Evolutionary conservation across 768 basidiomycete genomes (phyloP), one percentile per base, ranked within the genome.

Genomic region (Cantharellus anzutake): DNA sequence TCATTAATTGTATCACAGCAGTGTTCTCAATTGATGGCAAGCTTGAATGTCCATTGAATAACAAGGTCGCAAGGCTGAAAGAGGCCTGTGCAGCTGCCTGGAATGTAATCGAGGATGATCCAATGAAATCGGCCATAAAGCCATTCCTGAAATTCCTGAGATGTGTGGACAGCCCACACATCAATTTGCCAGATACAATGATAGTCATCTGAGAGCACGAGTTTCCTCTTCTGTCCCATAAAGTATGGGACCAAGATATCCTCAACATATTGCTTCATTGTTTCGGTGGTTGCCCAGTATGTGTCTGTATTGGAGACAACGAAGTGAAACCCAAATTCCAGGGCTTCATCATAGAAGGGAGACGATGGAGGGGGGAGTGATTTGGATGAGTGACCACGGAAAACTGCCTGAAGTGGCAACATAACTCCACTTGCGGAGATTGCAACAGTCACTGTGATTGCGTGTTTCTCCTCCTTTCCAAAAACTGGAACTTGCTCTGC

Each of bases 391-490:
- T 65, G 63, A 4, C 73, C 75, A 2, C 56, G 7, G 59, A 67
- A 74, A 20, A 76, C 69, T 0, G 68, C 66, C 59, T 76, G 75
- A 41, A 73, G 66, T 4, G 72, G 73, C 2, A 75, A 65, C 5
- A 71, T 39, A 0, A 57, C 53, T 0, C 75, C 73, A 51, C 64
- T 61, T 4, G 51, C 62, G 0, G 73, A 67, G 5, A 73, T 60
- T 0, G 67, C 68, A 5, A 71, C 67, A 7, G 73, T 48, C 0
- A 75, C 37, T 0, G 74, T 75, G 57, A 75, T 71, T n/a, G 75
- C 75, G 0, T 69, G 65, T 62, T 76, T 76, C 60, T 75, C 74
- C 1, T 74, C 73, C 7, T 60, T 39, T 0, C 75, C 73, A 2
- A 69, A 51, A 2, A 66, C 60, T 0, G 64, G 52, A 2, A 76